Evolutionary conservation across 2,329 filamentous ascomycete species (phyloP), one percentile per base, ranked within the genome.

Genomic region (Paecilomyces niveus): DNA sequence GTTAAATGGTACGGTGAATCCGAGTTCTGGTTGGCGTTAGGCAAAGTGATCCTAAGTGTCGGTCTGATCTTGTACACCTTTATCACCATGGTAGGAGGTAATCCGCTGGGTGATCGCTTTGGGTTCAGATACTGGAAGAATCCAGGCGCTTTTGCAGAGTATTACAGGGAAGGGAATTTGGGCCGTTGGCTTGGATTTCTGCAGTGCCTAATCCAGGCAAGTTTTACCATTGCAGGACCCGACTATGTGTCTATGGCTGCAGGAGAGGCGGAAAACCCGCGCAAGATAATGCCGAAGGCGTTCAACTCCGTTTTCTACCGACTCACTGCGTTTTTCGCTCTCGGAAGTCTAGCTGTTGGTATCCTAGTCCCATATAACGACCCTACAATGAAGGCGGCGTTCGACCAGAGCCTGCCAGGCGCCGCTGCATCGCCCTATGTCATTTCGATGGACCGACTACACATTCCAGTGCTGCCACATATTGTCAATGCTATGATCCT

Each of bases 271-370:
- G 83, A 88, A 65, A 88, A 90, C 64, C 88, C 89, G 0, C 84
- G 88, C 15, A 75, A 75, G 18, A 83, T 87, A 21, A 84, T 94
- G 72, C 89, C 89, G 0, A 84, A 83, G 49, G 89, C 89, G 1
- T 92, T 85, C 73, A 90, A 90, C 60, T 85, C 87, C 54, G 89
- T 92, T 1, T 92, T 92, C 71, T 92, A 89, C 72, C 86, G 90
- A 32, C 77, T 93, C 32, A 87, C 87, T 0, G 76, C 83, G 1
- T 92, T 93, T 72, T 92, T 92, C 74, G 82, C 90, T 45, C 81
- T 91, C 1, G 89, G 89, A 1, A 85, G 88, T 0, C 79, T 94
- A 1, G 85, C 83, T 21, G 85, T 91, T 3, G 88, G 89, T 8
- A 87, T 91, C 54, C 70, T 90, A 22, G 84, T 92, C 39, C 82